phyloP scores from a whole-genome alignment of 169 alveolate genomes.

The Plasmodium chabaudi region DNA sequence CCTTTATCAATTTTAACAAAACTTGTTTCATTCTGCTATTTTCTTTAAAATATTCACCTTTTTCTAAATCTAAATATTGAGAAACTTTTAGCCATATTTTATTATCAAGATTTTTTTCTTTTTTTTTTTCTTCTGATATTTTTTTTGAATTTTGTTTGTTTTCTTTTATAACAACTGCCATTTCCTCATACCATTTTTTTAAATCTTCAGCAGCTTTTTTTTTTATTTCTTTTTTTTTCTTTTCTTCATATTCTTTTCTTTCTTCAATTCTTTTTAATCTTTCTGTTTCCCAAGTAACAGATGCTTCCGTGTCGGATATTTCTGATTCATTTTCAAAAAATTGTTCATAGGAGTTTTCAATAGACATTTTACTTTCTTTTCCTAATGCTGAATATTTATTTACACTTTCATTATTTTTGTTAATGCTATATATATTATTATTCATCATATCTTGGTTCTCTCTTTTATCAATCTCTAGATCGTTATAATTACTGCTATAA shows the following conservation, averaged over 20 bases:
- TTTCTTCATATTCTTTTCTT: slow-evolving; percentile 68
- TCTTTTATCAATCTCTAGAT: slow-evolving; percentile 16
- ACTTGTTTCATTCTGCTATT: slow-evolving; percentile 68
- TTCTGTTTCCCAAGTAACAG: slow-evolving; percentile 56
- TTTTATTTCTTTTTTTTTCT: slow-evolving; percentile 61
- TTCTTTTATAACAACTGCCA: slow-evolving; percentile 59
- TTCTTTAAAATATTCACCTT: slow-evolving; percentile 68
- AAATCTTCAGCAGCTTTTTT: slow-evolving; percentile 71
- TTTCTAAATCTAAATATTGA: slow-evolving; percentile 56
- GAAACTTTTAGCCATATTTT: slow-evolving; percentile 58
- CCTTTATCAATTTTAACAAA: slow-evolving; percentile 36
- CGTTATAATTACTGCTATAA: slow-evolving; percentile 16
- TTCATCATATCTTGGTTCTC: slow-evolving; percentile 13
- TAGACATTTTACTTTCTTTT: slow-evolving; percentile 50
- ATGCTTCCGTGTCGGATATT: slow-evolving; percentile 60
- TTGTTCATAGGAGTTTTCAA: slow-evolving; percentile 61
- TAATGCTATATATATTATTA: background rate
- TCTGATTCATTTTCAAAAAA: slow-evolving; percentile 74
- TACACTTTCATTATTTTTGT: background rate
- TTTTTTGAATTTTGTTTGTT: slow-evolving; percentile 49
- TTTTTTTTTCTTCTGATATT: slow-evolving; percentile 58
- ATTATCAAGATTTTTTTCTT: slow-evolving; percentile 60
- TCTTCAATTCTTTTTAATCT: slow-evolving; percentile 58
- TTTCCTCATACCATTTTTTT: slow-evolving; percentile 74
- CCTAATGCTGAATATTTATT: slow-evolving; percentile 13